Evolutionary conservation across 208 protist genomes (phyloP).

Genomic region (Strigomonas galati): DNA sequence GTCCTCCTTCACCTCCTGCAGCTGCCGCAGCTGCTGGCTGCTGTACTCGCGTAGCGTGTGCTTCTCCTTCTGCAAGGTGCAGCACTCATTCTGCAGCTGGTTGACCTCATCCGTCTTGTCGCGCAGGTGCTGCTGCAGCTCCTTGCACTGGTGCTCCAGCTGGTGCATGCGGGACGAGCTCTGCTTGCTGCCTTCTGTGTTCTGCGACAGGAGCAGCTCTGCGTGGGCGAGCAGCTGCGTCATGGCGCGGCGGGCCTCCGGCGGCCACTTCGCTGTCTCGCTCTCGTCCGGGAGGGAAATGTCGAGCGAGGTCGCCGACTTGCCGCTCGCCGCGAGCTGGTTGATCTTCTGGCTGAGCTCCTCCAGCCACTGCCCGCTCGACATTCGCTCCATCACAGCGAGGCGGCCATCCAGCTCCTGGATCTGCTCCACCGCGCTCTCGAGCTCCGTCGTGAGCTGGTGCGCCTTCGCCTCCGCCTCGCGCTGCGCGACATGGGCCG

Average conservation of each 20-base stretch:
- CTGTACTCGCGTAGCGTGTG: constrained; percentile 23
- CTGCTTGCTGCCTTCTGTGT: constrained; percentile 45
- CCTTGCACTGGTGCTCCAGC: constrained; percentile 37
- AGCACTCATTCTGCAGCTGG: constrained; percentile 30
- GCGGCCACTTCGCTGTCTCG: constrained; percentile 40
- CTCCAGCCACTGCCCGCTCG: constrained; percentile 32
- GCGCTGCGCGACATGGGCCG: constrained; percentile 47
- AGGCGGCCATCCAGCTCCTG: constrained; percentile 67
- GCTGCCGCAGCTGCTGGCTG: constrained; percentile 36
- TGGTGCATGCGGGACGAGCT: constrained; percentile 45
- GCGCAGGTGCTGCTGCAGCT: constrained; percentile 33
- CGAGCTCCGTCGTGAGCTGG: constrained; percentile 54
- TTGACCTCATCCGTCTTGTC: constrained; percentile 27
- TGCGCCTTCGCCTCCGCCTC: constrained; percentile 62
- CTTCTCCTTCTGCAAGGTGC: constrained; percentile 37
- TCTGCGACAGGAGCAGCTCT: constrained; percentile 46
- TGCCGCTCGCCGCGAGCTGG: not conserved
- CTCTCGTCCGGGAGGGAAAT: constrained; percentile 20
- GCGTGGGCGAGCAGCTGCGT: constrained; percentile 41
- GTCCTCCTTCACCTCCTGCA: constrained; percentile 61
- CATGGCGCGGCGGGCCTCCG: constrained; percentile 40
- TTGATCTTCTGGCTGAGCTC: constrained; percentile 12
- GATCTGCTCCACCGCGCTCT: constrained; percentile 71
- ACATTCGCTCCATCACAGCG: constrained; percentile 59
- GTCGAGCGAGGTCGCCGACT: not conserved